Evolutionary conservation across 257 asterid genomes (phyloP).

Genomic region (Oldenlandia corymbosa): DNA sequence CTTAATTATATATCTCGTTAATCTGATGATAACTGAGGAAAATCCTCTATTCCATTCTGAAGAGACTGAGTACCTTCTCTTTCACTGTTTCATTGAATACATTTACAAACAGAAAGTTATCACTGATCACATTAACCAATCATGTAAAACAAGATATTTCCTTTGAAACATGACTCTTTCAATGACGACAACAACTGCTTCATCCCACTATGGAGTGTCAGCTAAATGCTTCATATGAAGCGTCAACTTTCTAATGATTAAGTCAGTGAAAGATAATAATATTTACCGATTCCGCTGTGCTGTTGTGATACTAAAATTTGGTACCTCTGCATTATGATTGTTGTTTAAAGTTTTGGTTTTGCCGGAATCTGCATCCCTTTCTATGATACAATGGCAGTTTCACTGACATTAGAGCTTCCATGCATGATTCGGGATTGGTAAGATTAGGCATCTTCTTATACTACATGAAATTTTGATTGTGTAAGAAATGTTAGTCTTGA

Average conservation of each 20-base stretch:
- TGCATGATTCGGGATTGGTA: neutral
- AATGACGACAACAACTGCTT: too few species aligned
- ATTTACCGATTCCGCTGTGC: neutral
- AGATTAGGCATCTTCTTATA: neutral
- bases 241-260: neutral
- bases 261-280: neutral
- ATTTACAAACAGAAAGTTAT: neutral
- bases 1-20: conserved; percentile 11
- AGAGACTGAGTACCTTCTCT: conserved; percentile 12
- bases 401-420: neutral
- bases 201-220: too few species aligned
- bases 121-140: neutral
- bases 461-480: neutral
- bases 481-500: too few species aligned
- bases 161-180: too few species aligned
- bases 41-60: neutral
- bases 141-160: neutral
- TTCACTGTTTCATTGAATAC: neutral
- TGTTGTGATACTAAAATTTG: neutral
- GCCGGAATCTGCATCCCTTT: neutral
- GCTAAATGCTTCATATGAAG: neutral
- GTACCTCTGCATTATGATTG: neutral
- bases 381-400: neutral
- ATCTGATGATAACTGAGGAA: conserved; percentile 17
- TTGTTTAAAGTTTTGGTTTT: neutral